Evolutionary conservation across 2,329 filamentous ascomycete species (phyloP).

Genomic region (Raffaelea ambrosiae): DNA sequence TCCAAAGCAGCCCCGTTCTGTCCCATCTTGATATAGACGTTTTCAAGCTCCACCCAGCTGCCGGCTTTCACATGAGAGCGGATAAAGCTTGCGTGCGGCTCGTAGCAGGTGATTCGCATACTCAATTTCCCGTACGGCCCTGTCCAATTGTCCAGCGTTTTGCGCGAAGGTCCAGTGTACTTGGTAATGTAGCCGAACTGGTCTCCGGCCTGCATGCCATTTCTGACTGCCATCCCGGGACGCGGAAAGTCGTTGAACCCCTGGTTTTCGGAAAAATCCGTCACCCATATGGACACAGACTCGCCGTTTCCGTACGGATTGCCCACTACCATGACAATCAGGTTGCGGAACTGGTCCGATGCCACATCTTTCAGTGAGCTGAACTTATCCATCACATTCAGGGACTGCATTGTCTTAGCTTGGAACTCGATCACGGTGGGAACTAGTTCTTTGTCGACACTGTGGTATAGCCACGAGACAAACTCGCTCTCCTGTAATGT

Average conservation of each 20-base stretch:
- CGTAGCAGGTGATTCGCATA: conserved; percentile 63
- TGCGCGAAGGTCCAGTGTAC: conserved; percentile 7
- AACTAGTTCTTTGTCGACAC: conserved; percentile 32
- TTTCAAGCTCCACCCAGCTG: conserved; percentile 58
- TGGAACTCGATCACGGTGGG: conserved; percentile 37
- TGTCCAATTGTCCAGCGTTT: conserved; percentile 41
- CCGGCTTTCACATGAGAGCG: conserved; percentile 45
- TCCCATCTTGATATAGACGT: conserved; percentile 61
- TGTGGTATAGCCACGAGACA: conserved; percentile 39
- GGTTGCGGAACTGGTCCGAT: conserved; percentile 51
- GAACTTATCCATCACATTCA: conserved; percentile 47
- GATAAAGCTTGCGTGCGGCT: conserved; percentile 56
- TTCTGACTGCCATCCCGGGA: conserved; percentile 20
- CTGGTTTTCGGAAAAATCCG: conserved; percentile 72
- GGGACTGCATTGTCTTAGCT: conserved; percentile 25
- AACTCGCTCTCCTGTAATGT: conserved; percentile 29
- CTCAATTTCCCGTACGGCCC: conserved; percentile 68
- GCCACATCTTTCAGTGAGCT: conserved; percentile 55
- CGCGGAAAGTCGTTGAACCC: conserved; percentile 46
- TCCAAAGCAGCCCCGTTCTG: conserved; percentile 52
- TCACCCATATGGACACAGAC: conserved; percentile 59
- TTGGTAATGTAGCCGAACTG: conserved; percentile 41
- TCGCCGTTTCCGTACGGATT: conserved; percentile 34
- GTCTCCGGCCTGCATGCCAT: conserved; percentile 31
- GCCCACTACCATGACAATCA: conserved; percentile 62